These are phyloP conservation scores for Apiospora hydei DNA, from an alignment of 2,329 filamentous ascomycete species.

Conservation along the genomic window DNA sequence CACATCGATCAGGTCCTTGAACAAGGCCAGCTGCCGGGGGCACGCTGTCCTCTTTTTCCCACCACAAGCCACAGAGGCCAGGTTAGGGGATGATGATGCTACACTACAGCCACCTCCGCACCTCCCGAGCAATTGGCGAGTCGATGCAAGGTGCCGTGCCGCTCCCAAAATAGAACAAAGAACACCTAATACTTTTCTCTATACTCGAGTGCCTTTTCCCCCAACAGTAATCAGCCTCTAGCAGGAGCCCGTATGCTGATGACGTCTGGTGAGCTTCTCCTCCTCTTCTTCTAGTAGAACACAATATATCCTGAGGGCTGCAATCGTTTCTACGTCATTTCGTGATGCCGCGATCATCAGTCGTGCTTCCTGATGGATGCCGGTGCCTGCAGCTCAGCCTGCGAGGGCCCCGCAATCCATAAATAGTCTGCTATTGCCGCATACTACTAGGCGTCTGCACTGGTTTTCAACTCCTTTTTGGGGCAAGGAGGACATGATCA, in stretches of 20 bases:
- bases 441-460: neutral
- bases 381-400: neutral
- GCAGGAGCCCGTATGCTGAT: too few relatives aligned
- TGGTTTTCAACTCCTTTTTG: too few relatives aligned
- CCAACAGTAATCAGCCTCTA: neutral
- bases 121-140: neutral
- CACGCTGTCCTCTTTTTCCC: neutral
- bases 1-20: neutral
- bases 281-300: neutral
- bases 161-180: conserved; percentile 20
- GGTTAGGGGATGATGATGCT: conserved; percentile 16
- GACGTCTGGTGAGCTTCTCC: neutral
- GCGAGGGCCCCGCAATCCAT: conserved; percentile 1
- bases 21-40: neutral
- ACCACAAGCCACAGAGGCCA: conserved; percentile 3
- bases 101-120: conserved; percentile 20
- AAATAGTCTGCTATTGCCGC: conserved; percentile 12
- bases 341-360: neutral
- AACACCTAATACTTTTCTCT: conserved; percentile 6
- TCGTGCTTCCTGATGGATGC: neutral
- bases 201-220: neutral
- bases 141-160: conserved; percentile 12
- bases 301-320: neutral
- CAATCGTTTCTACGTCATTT: neutral
- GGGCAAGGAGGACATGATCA: too few relatives aligned